Conservation (phyloP, 2,329 filamentous ascomycete species). For the Westerdykella aurantiaca region DNA sequence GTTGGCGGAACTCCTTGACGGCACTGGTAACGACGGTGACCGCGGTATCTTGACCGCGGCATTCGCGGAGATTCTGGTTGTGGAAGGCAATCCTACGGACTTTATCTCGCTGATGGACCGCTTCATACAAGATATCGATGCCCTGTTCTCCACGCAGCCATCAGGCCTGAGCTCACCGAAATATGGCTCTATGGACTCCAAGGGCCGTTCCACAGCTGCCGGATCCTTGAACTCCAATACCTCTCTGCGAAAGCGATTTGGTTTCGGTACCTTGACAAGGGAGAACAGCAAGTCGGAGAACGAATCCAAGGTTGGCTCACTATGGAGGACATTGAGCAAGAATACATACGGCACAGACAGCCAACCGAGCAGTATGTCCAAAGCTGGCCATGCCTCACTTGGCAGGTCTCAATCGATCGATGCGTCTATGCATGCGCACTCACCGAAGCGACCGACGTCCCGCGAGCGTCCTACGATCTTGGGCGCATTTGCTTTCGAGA, state of each 20-base stretch:
- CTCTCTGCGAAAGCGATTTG: conserved; percentile 77
- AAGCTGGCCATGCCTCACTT: conserved; percentile 48
- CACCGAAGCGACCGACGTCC: conserved; percentile 49
- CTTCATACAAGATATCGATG: conserved; percentile 81
- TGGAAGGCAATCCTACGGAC: conserved; percentile 68
- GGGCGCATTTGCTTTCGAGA: conserved; percentile 45
- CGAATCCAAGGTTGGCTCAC: conserved; percentile 64
- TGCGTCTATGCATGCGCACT: conserved; percentile 44
- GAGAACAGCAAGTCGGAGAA: conserved; percentile 72
- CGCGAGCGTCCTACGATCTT: conserved; percentile 50
- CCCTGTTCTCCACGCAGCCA: conserved; percentile 68
- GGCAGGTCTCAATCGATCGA: conserved; percentile 75
- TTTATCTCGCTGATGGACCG: conserved; percentile 86
- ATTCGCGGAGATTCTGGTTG: conserved; percentile 80
- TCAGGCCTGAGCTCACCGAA: conserved; percentile 42
- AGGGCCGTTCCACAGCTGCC: conserved; percentile 55
- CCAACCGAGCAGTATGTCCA: conserved; percentile 60
- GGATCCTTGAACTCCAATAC: conserved; percentile 83
- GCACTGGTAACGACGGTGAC: conserved; percentile 85
- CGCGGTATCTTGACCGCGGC: conserved; percentile 80
- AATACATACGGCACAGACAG: conserved; percentile 43
- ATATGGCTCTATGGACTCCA: conserved; percentile 56
- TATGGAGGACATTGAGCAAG: conserved; percentile 88
- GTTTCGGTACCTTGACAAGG: conserved; percentile 67
- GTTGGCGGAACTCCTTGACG: conserved; percentile 79